phyloP scores from a whole-genome alignment of 257 asterid species.

The Solanum sitiens region DNA sequence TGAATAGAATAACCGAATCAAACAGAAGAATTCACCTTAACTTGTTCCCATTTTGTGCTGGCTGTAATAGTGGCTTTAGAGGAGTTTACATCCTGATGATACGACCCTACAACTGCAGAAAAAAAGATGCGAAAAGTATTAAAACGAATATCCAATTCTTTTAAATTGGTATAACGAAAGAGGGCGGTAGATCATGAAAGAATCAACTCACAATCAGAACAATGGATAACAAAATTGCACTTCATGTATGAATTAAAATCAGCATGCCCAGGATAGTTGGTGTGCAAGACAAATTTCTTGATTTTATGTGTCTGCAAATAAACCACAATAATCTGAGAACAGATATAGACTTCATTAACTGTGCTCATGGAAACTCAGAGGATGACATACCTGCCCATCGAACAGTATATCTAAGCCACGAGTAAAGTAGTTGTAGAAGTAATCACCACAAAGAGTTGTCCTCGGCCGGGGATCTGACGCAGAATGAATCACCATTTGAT shows the following conservation, averaged over 20 bases:
- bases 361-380: neutral
- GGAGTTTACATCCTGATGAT: constrained; percentile 30
- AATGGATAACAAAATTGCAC: constrained; percentile 59
- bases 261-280: constrained; percentile 89
- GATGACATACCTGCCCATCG: constrained; percentile 57
- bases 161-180: neutral
- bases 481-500: constrained; percentile 84
- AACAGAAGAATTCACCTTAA: constrained; percentile 41
- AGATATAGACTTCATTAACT: neutral
- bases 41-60: constrained; percentile 75
- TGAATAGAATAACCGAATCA: neutral
- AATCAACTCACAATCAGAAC: constrained; percentile 37
- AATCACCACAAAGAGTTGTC: constrained; percentile 71
- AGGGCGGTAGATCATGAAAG: neutral
- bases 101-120: constrained; percentile 39
- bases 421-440: constrained; percentile 66
- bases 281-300: constrained; percentile 74
- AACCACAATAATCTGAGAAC: neutral
- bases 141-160: neutral
- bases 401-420: constrained; percentile 72
- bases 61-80: constrained; percentile 45
- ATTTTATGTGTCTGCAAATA: constrained; percentile 58
- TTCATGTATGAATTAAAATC: constrained; percentile 83
- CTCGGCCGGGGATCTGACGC: constrained; percentile 70
- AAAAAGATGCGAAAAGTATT: neutral